Base-by-base conservation (phyloP, 768 basidiomycete genomes). In the Lactarius vividus region DNA sequence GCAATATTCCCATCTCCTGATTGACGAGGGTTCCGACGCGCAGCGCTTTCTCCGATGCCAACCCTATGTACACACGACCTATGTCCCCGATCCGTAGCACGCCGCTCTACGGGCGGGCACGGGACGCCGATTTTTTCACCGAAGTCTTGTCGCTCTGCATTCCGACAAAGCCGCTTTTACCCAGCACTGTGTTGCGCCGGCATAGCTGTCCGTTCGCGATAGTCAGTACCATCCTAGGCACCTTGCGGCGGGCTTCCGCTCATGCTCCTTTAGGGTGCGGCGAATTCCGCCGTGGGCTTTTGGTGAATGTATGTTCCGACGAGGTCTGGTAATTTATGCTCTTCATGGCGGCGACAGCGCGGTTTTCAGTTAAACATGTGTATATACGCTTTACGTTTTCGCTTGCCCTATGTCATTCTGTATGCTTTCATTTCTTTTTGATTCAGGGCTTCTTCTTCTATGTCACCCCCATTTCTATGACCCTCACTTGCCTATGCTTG, bases 61-160 rank as follows among this genome's bases (percentile, higher is more conserved):
- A 23, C 61, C 52, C 33, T 57, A 67, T 63, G 33, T 33, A 67
- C 42, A 59, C 66, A 67, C 58, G 66, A 55, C 23, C 23, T 67
- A 58, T 66, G 52, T 59, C 65, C 58, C 49, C 40, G 52, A 55
- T 57, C 35, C 52, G 42, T 59, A 37, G 39, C 40, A 31, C 52
- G 57, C 23, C 57, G 37, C 23, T 52, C 9, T n/a, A 33, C n/a
- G 62, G 44, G 53, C 11, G 57, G 52, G 52, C 28, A 31, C 7
- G 61, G 57, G 57, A 7, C 15, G n/a, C n/a, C n/a, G 49, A 59
- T 26, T 20, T 28, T 59, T 59, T 44, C 26, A 26, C 65, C 39
- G 8, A 42, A 23, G 20, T 52, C n/a, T 31, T 15, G 62, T 46
- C 18, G 53, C 57, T 40, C 35, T 55, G 53, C 42, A 59, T 59